Evolutionary conservation across 768 basidiomycete species (phyloP).

Genomic region (Mycena leptocephala): DNA sequence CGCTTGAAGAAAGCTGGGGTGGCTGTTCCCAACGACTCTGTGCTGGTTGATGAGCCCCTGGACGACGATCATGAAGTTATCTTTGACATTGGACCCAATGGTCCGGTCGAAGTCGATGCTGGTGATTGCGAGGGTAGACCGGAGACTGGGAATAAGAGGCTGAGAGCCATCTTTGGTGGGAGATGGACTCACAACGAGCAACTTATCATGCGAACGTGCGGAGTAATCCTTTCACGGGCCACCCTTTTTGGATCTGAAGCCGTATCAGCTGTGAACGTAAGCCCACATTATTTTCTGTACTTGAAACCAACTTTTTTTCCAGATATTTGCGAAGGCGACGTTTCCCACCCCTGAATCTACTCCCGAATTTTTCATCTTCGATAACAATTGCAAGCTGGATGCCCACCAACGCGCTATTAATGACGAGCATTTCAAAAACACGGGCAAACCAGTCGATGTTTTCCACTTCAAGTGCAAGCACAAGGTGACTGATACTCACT

Average conservation of each 20-base stretch:
- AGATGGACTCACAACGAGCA: conserved; percentile 38
- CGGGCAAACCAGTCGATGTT: conserved; percentile 28
- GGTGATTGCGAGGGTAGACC: conserved; percentile 18
- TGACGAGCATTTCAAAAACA: conserved; percentile 29
- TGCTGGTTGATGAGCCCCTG: neutral
- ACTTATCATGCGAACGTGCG: conserved; percentile 24
- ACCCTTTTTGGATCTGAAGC: conserved; percentile 29
- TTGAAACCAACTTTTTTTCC: neutral
- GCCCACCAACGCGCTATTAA: conserved; percentile 28
- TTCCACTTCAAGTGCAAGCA: conserved; percentile 40
- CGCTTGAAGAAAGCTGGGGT: too few relatives aligned
- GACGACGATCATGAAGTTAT: conserved; percentile 11
- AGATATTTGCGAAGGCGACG: conserved; percentile 25
- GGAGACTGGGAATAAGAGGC: conserved; percentile 23
- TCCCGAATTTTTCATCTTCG: too few relatives aligned
- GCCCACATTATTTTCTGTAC: neutral
- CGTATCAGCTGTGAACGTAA: conserved; percentile 11
- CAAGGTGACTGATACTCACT: conserved; percentile 26
- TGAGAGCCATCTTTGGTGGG: conserved; percentile 33
- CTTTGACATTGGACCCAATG: neutral
- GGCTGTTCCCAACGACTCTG: conserved; percentile 16
- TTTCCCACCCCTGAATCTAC: conserved; percentile 29
- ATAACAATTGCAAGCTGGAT: conserved; percentile 45
- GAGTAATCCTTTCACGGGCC: conserved; percentile 23
- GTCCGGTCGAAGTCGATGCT: neutral